Evolutionary conservation across 768 basidiomycete species (phyloP), one percentile per base, ranked within the genome.

Genomic region (Chiua virens): DNA sequence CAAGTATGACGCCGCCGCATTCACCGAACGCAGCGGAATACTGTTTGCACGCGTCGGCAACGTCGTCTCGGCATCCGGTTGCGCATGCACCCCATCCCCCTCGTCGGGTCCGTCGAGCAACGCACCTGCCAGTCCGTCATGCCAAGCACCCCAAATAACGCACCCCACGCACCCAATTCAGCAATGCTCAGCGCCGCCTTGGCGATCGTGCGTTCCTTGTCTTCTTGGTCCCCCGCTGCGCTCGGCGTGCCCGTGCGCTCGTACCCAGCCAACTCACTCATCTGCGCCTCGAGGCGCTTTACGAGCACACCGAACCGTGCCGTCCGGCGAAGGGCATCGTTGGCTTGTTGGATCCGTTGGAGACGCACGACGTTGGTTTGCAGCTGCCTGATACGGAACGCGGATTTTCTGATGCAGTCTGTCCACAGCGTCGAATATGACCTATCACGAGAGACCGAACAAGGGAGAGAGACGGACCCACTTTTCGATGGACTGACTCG

Each of bases 141-240:
- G 35, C 63, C 49, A 32, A 44, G 14, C 41, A 3, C 18, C n/a
- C 3, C 14, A 23, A 28, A 42, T 36, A 34, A 13, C 30, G 45
- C 34, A 1, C n/a, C n/a, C n/a, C 25, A 73, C 86, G 59, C 54
- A 92, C 93, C 78, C 38, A 98, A 75, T 67, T 99, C 96, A 1
- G 95, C 92, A 9, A 98, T 85, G 35, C 85, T 94, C 60, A 98
- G 73, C n/a, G 95, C 96, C 3, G 96, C 95, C 69, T 95, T 95
- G 3, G 93, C 88, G 60, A 98, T 85, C 15, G 82, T 82, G 9
- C 96, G 78, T 62, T 97, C 95, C 66, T 85, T 86, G 57, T 92
- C 89, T 25, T 91, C 87, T 60, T 74, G 65, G 25, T 80, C 82
- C 49, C 39, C 55, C 4, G 22, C 45, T 7, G 36, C 46, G 11